A percentile compares a stretch with the other conserved stretches of the same genome.
Evolutionary conservation across 2,329 filamentous ascomycete species (phyloP).

Genomic region (Blastomyces gilchristii): DNA sequence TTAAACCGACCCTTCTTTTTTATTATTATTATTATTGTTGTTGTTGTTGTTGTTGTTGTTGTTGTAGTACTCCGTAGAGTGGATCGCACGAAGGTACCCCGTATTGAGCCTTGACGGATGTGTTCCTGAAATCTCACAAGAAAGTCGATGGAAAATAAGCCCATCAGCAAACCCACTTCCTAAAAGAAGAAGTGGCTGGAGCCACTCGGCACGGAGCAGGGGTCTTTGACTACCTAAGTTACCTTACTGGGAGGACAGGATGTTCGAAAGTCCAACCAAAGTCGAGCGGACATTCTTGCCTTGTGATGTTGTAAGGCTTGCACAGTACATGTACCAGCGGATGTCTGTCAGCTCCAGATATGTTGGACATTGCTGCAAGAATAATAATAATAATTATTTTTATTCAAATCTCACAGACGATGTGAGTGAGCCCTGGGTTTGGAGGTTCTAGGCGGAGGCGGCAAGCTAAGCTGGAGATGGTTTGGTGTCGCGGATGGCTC

Average conservation of each 20-base stretch:
- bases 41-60: too few relatives aligned
- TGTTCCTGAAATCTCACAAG: not conserved
- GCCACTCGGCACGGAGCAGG: conserved; percentile 3
- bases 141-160: not conserved
- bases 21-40: too few relatives aligned
- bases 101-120: not conserved
- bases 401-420: too few relatives aligned
- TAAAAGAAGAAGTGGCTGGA: conserved; percentile 2
- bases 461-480: conserved; percentile 1
- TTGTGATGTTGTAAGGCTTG: not conserved
- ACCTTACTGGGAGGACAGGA: not conserved
- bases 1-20: not conserved
- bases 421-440: not conserved
- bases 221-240: not conserved
- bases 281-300: not conserved
- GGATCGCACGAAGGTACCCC: not conserved
- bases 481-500: conserved; percentile 3
- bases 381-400: too few relatives aligned
- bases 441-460: too few relatives aligned
- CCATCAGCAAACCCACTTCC: not conserved
- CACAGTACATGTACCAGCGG: not conserved
- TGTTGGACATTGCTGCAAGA: not conserved
- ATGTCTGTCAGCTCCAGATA: not conserved
- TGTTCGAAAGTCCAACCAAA: not conserved
- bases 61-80: not conserved